Percentiles rank a stretch among this genome's conserved stretches.
These are phyloP conservation scores for Beauveria sp. DNA, from an alignment of 2,329 filamentous ascomycete species.

Conservation along the genomic window DNA sequence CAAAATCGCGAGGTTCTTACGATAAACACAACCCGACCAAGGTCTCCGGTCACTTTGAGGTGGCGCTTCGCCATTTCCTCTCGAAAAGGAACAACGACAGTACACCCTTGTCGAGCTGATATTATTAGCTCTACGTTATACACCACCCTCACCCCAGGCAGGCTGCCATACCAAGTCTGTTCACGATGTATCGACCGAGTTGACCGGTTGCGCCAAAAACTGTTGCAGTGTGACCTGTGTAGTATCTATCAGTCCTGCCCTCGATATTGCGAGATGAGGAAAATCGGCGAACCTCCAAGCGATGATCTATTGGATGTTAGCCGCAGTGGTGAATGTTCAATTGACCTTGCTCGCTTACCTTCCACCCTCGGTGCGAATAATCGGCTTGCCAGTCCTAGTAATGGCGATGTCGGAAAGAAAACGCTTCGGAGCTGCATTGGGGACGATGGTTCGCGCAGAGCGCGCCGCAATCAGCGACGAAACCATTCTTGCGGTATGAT, in stretches of 20 bases:
- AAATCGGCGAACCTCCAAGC: slow-evolving; percentile 61
- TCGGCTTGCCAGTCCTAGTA: slow-evolving; percentile 91
- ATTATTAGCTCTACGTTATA: slow-evolving; percentile 16
- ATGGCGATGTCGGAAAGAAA: slow-evolving; percentile 77
- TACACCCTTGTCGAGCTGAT: slow-evolving; percentile 83
- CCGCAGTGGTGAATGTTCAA: slow-evolving; percentile 21
- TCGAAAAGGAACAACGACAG: slow-evolving; percentile 84
- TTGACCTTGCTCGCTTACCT: slow-evolving; percentile 51
- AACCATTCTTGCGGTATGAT: slow-evolving; percentile 39
- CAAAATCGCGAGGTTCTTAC: slow-evolving; percentile 37
- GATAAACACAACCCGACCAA: slow-evolving; percentile 82
- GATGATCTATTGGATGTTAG: slow-evolving; percentile 56
- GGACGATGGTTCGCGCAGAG: slow-evolving; percentile 40
- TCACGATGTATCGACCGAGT: slow-evolving; percentile 94
- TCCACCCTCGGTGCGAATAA: slow-evolving; percentile 81
- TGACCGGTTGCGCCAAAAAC: slow-evolving; percentile 97
- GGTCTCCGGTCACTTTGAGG: slow-evolving; percentile 90
- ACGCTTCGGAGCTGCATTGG: slow-evolving; percentile 42
- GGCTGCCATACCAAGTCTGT: slow-evolving; percentile 61
- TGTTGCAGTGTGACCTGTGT: slow-evolving; percentile 81
- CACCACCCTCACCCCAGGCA: background rate
- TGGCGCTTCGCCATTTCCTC: slow-evolving; percentile 98
- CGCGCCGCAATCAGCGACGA: slow-evolving; percentile 50
- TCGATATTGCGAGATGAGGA: slow-evolving; percentile 11
- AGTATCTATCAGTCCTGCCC: slow-evolving; percentile 20